Base-by-base conservation (phyloP, 2,329 filamentous ascomycete genomes). In the Colletotrichum cordylinicola region DNA sequence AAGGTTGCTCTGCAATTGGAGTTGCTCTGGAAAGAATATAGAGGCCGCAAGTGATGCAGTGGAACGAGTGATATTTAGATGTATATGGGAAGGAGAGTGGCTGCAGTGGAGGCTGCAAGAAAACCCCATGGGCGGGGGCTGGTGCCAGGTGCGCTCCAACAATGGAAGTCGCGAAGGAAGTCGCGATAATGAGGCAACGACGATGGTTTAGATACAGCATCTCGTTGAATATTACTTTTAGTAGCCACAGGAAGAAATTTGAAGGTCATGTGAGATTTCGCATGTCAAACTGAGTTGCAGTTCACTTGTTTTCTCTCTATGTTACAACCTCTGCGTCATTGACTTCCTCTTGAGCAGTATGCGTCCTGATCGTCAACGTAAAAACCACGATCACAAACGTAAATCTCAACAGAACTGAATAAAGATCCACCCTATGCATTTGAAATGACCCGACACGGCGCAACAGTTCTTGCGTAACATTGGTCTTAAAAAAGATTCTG, bases 81-180 rank as follows among this genome's bases (percentile, higher is more conserved):
- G 5, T n/a, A 5, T n/a, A 6, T 6, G 1, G 18, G 16, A 43
- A 43, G 39, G 18, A n/a, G 18, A 6, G 18, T n/a, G 39, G 5
- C 39, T 43, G 39, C 3, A n/a, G 10, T 43, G 2, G 39, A 18
- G 39, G 39, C 39, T 2, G 18, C 39, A 1, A n/a, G 0, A 43
- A 43, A 2, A 9, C 3, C 16, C 39, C 4, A 4, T 43, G 18
- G 39, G 39, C 39, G n/a, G n/a, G n/a, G n/a, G n/a, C n/a, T n/a
- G 2, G 3, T n/a, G 5, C 39, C 39, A 43, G 37, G 1, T 43
- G 0, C 18, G 37, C 2, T 0, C 1, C 39, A 10, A 3, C 1
- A 12, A 31, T 8, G 29, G 29, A 31, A 31, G 29, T 8, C 29
- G 29, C 29, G 29, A 27, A 27, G 24, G 4, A 27, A 27, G 24